Conservation (phyloP, 2,329 filamentous ascomycete genomes). For the Stylonectria norvegica region DNA sequence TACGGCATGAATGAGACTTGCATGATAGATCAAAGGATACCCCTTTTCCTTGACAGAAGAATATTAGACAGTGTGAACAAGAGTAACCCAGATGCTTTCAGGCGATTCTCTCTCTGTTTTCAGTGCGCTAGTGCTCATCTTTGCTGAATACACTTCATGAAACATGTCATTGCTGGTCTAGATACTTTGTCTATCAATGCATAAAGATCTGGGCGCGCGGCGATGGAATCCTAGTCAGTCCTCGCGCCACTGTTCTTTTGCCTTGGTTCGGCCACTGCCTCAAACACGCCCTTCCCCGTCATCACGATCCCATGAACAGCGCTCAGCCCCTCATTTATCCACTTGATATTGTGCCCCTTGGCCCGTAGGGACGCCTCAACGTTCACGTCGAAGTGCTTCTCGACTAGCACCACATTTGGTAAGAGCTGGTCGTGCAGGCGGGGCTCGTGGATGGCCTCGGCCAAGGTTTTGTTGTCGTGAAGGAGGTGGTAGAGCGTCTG, state of each 20-base stretch:
- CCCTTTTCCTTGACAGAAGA: conserved; percentile 23
- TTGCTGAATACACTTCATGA: no score
- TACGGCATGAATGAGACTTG: conserved; percentile 24
- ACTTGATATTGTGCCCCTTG: conserved; percentile 69
- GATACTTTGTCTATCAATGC: no score
- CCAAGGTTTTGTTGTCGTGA: conserved; percentile 57
- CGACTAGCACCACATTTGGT: conserved; percentile 65
- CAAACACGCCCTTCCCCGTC: conserved; percentile 63
- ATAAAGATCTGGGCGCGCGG: no score
- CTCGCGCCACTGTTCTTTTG: conserved; percentile 68
- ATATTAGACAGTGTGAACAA: no score
- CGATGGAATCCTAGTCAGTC: conserved; percentile 42
- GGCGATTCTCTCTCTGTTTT: no score
- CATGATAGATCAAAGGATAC: conserved; percentile 37
- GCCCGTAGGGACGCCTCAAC: conserved; percentile 61
- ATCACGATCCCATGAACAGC: conserved; percentile 63
- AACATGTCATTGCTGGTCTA: no score
- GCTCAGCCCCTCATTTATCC: conserved; percentile 61
- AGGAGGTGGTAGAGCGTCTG: conserved; percentile 72
- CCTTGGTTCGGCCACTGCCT: conserved; percentile 73
- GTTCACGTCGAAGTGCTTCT: conserved; percentile 63
- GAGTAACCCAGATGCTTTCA: no score
- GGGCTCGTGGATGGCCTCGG: conserved; percentile 61
- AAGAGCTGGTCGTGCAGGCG: conserved; percentile 80
- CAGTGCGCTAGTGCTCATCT: no score